Conservation (phyloP, 257 asterid genomes). For the Solanum corneliomulleri region DNA sequence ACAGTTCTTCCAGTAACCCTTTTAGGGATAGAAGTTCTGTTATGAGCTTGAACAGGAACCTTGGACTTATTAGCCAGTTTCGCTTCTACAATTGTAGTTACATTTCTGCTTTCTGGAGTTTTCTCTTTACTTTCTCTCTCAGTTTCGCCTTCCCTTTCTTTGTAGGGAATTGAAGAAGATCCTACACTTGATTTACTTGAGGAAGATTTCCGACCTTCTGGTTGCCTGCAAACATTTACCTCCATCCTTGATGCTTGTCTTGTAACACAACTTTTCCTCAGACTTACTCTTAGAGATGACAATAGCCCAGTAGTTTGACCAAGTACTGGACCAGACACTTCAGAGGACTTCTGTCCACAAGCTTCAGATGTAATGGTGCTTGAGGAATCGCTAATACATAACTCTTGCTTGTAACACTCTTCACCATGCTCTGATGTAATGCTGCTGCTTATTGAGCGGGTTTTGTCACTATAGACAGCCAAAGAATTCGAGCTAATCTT, state of each 20-base stretch:
- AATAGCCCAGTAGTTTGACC: slow-evolving; percentile 13
- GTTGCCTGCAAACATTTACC: slow-evolving; percentile 8
- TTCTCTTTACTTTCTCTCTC: slow-evolving; percentile 2
- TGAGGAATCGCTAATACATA: not conserved
- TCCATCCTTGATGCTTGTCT: slow-evolving; percentile 30
- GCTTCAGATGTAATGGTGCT: slow-evolving; percentile 16
- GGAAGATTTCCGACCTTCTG: slow-evolving; percentile 19
- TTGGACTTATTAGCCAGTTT: not conserved
- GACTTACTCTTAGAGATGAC: slow-evolving; percentile 19
- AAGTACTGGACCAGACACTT: slow-evolving; percentile 12
- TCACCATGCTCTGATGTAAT: not conserved
- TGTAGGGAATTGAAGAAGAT: slow-evolving; percentile 13
- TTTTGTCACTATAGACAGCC: not conserved
- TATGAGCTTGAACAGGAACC: not conserved
- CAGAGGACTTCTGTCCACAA: slow-evolving; percentile 1
- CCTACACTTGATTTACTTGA: slow-evolving; percentile 33
- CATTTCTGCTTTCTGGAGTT: slow-evolving; percentile 17
- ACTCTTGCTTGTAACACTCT: not conserved
- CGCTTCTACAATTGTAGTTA: not conserved
- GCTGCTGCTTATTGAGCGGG: not conserved
- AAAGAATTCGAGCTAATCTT: not conserved
- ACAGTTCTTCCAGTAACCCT: not conserved
- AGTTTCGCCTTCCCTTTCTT: not conserved
- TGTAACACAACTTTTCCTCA: slow-evolving; percentile 32
- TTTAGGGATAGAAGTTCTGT: not conserved